Evolutionary conservation across 2,329 filamentous ascomycete species (phyloP).

Genomic region (Ophiosphaerella herpotricha): DNA sequence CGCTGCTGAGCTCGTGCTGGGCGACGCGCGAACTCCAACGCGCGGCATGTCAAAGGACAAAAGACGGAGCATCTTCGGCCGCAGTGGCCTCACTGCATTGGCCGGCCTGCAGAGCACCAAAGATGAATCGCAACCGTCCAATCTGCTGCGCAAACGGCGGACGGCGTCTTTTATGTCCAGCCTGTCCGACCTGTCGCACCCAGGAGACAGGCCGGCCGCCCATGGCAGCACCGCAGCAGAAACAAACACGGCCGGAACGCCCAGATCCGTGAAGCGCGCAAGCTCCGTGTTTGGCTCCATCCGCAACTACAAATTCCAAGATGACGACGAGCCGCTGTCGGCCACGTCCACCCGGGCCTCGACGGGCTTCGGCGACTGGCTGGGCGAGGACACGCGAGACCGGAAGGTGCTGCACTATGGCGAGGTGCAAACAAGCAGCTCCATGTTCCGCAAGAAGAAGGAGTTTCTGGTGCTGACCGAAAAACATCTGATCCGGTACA

Average conservation of each 20-base stretch:
- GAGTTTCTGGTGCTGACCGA: constrained; percentile 75
- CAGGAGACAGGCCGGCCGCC: constrained; percentile 23
- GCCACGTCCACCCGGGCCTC: constrained; percentile 56
- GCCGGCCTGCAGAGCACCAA: constrained; percentile 31
- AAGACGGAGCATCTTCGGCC: constrained; percentile 45
- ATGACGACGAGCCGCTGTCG: constrained; percentile 56
- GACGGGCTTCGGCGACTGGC: constrained; percentile 44
- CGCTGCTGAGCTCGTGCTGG: constrained; percentile 33
- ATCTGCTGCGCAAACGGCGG: constrained; percentile 45
- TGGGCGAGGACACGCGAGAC: constrained; percentile 44
- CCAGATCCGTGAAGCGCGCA: constrained; percentile 29
- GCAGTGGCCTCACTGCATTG: constrained; percentile 38
- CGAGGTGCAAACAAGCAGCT: constrained; percentile 70
- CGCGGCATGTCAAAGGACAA: constrained; percentile 44
- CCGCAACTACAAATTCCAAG: constrained; percentile 56
- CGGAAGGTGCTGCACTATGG: constrained; percentile 65
- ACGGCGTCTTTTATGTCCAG: constrained; percentile 43
- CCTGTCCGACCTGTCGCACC: constrained; percentile 33
- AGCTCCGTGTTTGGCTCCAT: constrained; percentile 64
- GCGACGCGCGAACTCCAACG: constrained; percentile 29
- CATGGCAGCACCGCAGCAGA: constrained; percentile 17
- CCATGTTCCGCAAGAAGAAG: constrained; percentile 73
- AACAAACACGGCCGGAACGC: constrained; percentile 10
- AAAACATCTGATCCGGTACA: constrained; percentile 69
- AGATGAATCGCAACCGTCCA: constrained; percentile 42